phyloP scores from a whole-genome alignment of 1,284 basidiomycete species.

The Puccinia polysora region DNA sequence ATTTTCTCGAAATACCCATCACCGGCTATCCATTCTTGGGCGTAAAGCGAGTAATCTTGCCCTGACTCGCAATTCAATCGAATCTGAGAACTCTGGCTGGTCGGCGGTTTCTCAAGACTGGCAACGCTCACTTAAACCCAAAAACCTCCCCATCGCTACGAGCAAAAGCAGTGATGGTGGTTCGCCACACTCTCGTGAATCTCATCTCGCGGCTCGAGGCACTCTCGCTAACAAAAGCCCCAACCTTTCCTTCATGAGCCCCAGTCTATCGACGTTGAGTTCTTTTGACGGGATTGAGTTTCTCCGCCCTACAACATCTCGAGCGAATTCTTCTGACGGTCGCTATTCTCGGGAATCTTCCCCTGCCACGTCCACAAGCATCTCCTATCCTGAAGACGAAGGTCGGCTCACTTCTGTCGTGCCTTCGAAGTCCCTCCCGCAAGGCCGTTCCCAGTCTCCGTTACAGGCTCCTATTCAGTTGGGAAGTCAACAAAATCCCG shows the following conservation, averaged over 20 bases:
- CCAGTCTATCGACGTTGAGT: slow-evolving; percentile 8
- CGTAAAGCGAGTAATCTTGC: slow-evolving; percentile 20
- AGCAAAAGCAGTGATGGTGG: not conserved
- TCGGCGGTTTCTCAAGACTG: slow-evolving; percentile 4
- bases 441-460: not conserved
- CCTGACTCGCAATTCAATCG: not conserved
- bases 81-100: not conserved
- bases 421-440: not conserved
- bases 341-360: slow-evolving; percentile 23
- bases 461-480: not conserved
- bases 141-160: not conserved
- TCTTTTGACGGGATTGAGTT: slow-evolving; percentile 20
- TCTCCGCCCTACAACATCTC: slow-evolving; percentile 3
- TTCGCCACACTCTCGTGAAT: not conserved
- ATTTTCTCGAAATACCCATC: slow-evolving; percentile 3
- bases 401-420: no score
- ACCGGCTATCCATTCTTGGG: slow-evolving; percentile 29
- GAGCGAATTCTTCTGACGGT: slow-evolving; percentile 13
- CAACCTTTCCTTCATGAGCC: slow-evolving; percentile 3
- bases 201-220: not conserved
- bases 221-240: not conserved
- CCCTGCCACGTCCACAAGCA: slow-evolving; percentile 16
- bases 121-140: not conserved
- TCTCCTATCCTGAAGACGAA: slow-evolving; percentile 3
- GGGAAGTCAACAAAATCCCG: slow-evolving; percentile 54